Base-by-base conservation (phyloP, 2,329 filamentous ascomycete genomes). In the Berkeleyomyces basicola region DNA sequence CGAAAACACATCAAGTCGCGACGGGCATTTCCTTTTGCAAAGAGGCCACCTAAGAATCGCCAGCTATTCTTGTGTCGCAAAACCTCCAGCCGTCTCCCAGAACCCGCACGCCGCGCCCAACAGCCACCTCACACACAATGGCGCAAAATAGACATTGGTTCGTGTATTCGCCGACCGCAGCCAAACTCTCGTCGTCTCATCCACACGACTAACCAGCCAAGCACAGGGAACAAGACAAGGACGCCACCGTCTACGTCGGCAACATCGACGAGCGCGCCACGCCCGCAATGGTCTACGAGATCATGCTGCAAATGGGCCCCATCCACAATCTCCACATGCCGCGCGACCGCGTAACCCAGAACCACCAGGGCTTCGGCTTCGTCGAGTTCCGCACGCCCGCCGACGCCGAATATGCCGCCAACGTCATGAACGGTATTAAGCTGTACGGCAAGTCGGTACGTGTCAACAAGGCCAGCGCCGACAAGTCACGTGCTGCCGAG, bases 311-410 rank as follows among this genome's bases (percentile, higher is more conserved):
- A 77, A 90, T 91, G 72, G 93, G 93, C 62, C 91, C 92, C 69
- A 95, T 99, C 70, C 89, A 95, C 71, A 97, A 97, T 75, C 92
- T 99, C 67, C 93, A 99, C 76, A 85, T 99, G 71, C 93, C 93
- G 63, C 96, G 96, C 79, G 93, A 99, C 74, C 89, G 93, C 73
- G 93, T 99, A 68, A 96, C 93, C 57, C 90, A 96, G 71, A 87
- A 86, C 63, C 93, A 99, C 74, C 93, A 97, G 75, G 93, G 93
- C 69, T 99, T 96, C 78, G 93, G 93, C 69, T 99, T 99, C 75
- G 93, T 99, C 74, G 93, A 99, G 75, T 99, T 96, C 74, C 92
- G 90, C 71, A 91, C 87, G 68, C 90, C 96, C 72, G 85, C 90
- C 70, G 93, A 96, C 74, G 93, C 93, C 69, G 93, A 97, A 72